Base-by-base conservation (phyloP, 2,329 filamentous ascomycete species). In the Colletotrichum sp. region DNA sequence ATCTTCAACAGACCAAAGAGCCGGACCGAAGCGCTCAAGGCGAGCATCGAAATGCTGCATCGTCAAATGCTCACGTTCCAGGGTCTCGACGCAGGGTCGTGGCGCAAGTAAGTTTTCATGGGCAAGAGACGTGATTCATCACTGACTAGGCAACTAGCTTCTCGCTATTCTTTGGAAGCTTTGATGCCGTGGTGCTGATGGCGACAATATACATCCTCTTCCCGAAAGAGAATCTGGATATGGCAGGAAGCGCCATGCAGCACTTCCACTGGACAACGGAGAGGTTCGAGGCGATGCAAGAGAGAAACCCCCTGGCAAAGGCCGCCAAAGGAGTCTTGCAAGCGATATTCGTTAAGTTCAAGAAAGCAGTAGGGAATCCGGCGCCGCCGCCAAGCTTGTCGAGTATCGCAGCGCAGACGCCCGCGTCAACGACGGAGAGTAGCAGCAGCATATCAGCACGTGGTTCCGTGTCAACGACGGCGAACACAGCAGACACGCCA, bases 181-280 rank as follows among this genome's bases (percentile, higher is more conserved):
- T 93, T 75, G 92, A 93, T 79, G 91, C 92, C 16, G 89, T 92
- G 24, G 90, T 93, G 18, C 85, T 93, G 71, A 86, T 92, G 69
- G 89, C 91, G 0, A 89, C 90, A 22, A 89, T 93, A 36, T 92
- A 90, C 80, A 92, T 93, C 39, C 81, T 93, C 10, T 92, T 92
- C 76, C 91, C 91, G 2, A 85, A 84, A 26, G 90, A 92, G 78
- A 88, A 92, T 71, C 80, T 83, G 4, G 88, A 90, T 30, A 82
- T 89, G 32, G 82, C 89, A 1, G 83, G 86, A 6, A 84, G 84
- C 28, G 87, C 89, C 1, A 81, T 89, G 10, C 89, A 90, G 79
- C 90, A 92, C 78, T 92, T 92, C 77, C 87, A 89, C 60, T 92
- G 90, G 90, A 89, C 89, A 2, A 88, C 91, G 76, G 88, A 92